Conservation (phyloP, 768 basidiomycete species). For the Tylopilus vinaceipallidus region DNA sequence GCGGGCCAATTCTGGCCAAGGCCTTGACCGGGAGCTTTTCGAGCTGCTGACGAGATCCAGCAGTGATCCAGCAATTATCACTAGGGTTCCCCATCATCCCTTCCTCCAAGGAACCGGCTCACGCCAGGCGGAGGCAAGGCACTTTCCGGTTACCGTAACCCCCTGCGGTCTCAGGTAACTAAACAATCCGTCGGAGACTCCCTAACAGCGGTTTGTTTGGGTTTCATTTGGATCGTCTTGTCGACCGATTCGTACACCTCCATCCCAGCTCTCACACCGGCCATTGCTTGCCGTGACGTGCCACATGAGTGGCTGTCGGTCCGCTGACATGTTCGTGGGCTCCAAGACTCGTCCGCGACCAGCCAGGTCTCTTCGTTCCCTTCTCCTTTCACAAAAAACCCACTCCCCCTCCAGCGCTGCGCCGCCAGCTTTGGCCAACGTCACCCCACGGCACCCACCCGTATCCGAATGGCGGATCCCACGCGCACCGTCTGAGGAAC, state of each 20-base stretch:
- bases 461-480: background rate
- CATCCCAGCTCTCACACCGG: slow-evolving; percentile 28
- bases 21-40: slow-evolving; percentile 19
- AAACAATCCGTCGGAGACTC: slow-evolving; percentile 20
- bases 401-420: background rate
- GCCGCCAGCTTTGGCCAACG: background rate
- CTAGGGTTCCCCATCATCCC: slow-evolving; percentile 4
- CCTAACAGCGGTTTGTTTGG: slow-evolving; percentile 28
- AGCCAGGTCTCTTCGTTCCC: background rate
- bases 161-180: slow-evolving; percentile 6
- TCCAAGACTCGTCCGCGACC: too few species aligned
- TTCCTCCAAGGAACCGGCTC: slow-evolving; percentile 18
- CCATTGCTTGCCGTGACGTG: slow-evolving; percentile 17
- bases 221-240: slow-evolving; percentile 31
- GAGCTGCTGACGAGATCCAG: slow-evolving; percentile 14
- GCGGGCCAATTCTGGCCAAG: slow-evolving; percentile 22
- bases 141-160: slow-evolving; percentile 9
- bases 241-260: slow-evolving; percentile 15
- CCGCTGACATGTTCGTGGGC: slow-evolving; percentile 1
- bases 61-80: slow-evolving; percentile 6
- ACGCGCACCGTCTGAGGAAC: background rate
- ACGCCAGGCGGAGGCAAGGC: slow-evolving; percentile 9
- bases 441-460: background rate
- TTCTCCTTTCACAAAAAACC: background rate
- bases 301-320: slow-evolving; percentile 3